Evolutionary conservation across 192 early-diverging fungal genomes (phyloP), one percentile per base, ranked within the genome.

Genomic region (Mortierella antarctica): DNA sequence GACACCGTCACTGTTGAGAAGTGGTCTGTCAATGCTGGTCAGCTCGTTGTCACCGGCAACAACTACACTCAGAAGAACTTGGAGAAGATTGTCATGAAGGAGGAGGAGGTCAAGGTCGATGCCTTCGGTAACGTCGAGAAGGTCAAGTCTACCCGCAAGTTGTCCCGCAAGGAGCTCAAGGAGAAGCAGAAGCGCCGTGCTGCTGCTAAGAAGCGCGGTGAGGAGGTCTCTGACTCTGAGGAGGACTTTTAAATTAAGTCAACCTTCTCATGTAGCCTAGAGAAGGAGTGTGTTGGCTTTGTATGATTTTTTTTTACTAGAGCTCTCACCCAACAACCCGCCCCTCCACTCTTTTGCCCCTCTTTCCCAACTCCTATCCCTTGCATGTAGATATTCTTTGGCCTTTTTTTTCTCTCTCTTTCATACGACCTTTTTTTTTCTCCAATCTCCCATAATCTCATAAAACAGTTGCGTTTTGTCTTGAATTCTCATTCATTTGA

Each of bases 81-180:
- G 49, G 83, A 84, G 50, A 79, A 50, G 51, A 71, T 84, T 46
- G 85, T 83, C 23, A 83, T 85, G 68, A 82, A 86, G 73, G 87
- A 86, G 48, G 79, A 71, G 13, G 87, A 86, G 66, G 71, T 71
- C 71, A 71, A 77, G 64, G 65, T 88, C 46, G 93, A 94, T 84
- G 92, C 90, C 45, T 89, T 92, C 65, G 93, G 93, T 72, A 94
- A 93, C 88, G 90, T 90, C 20, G 70, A 86, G 78, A 92, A 93
- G 83, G 91, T 90, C 86, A 83, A 86, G 78, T 90, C 87, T 82
- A 87, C 89, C 76, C 81, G 73, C 75, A 86, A 86, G 82, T 70
- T 88, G 53, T 79, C 85, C 70, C 83, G 83, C 74, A 84, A 84
- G 71, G 87, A 88, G 62, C 51, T 86, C 21, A 83, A 85, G 65